Conservation (phyloP, 805 yeast species). For the Saturnispora diversa region DNA sequence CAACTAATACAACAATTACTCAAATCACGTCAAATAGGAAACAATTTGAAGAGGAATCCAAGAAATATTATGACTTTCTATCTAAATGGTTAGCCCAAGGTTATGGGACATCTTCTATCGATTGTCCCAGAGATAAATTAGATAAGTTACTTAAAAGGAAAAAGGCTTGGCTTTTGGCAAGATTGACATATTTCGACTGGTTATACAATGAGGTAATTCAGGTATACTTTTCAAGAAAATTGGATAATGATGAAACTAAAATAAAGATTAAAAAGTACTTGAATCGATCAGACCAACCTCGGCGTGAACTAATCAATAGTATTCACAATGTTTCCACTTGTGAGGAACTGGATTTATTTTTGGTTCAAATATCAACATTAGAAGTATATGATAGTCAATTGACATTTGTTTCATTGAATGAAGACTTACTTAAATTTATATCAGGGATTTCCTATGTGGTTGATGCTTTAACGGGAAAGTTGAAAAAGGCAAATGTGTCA, state of each 20-base stretch:
- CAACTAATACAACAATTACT: constrained; percentile 5
- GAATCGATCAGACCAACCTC: constrained; percentile 14
- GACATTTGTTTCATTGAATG: constrained; percentile 6
- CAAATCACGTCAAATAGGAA: constrained; percentile 17
- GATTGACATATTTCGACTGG: constrained; percentile 26
- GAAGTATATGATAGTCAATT: constrained; percentile 29
- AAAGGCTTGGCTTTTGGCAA: constrained; percentile 27
- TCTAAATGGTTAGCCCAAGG: constrained; percentile 30
- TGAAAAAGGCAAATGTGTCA: constrained; percentile 4
- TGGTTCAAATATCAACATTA: constrained; percentile 26
- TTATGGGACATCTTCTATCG: constrained; percentile 14
- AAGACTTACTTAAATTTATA: background rate
- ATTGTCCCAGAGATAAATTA: constrained; percentile 18
- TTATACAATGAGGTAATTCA: constrained; percentile 24
- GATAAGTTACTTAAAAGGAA: constrained; percentile 28
- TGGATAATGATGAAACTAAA: constrained; percentile 5
- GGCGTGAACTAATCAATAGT: constrained; percentile 17
- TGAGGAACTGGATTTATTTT: constrained; percentile 15
- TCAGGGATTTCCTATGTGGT: constrained; percentile 1
- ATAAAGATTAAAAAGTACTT: constrained; percentile 3
- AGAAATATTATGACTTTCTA: constrained; percentile 31
- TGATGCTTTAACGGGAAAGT: constrained; percentile 4
- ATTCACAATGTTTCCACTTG: constrained; percentile 19
- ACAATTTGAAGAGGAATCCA: constrained; percentile 31
- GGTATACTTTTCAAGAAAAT: constrained; percentile 11